phyloP scores from a whole-genome alignment of 2,329 filamentous ascomycete genomes.

The Xylariaceae sp. region DNA sequence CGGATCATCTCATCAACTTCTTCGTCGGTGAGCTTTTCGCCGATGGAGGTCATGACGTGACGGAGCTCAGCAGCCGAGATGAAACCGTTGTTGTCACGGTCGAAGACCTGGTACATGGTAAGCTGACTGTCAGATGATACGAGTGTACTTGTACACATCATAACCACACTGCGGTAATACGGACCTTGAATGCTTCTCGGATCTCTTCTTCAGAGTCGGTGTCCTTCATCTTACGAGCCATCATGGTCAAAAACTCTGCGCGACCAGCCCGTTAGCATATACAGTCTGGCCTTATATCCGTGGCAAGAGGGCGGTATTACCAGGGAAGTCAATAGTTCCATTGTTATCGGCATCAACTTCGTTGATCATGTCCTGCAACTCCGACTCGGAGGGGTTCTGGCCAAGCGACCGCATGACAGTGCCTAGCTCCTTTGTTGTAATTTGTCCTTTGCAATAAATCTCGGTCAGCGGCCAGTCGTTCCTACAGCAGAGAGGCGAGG shows the following conservation, averaged over 20 bases:
- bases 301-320: constrained; percentile 44
- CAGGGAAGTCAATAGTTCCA: constrained; percentile 85
- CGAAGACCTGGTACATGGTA: constrained; percentile 55
- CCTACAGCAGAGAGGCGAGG: not conserved
- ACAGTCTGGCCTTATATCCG: not conserved
- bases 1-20: constrained; percentile 93
- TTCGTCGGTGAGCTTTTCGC: constrained; percentile 85
- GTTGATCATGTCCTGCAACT: constrained; percentile 92
- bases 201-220: constrained; percentile 90
- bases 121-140: constrained; percentile 12
- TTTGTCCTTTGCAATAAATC: constrained; percentile 58
- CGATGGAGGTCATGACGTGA: constrained; percentile 88
- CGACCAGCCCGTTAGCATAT: constrained; percentile 28
- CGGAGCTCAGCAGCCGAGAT: constrained; percentile 84
- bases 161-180: constrained; percentile 7
- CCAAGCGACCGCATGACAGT: constrained; percentile 88
- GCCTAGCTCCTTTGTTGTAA: constrained; percentile 85
- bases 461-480: constrained; percentile 15
- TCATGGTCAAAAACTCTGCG: constrained; percentile 84
- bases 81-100: constrained; percentile 87
- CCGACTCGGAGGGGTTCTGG: constrained; percentile 85
- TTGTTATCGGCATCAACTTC: constrained; percentile 91
- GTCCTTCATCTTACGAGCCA: constrained; percentile 92
- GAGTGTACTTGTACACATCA: not conserved
- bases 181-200: constrained; percentile 79